A percentile compares a stretch with the other conserved stretches of the same genome.
phyloP scores from a whole-genome alignment of 2,329 filamentous ascomycete genomes.

The Sarocladiaceae sp. region DNA sequence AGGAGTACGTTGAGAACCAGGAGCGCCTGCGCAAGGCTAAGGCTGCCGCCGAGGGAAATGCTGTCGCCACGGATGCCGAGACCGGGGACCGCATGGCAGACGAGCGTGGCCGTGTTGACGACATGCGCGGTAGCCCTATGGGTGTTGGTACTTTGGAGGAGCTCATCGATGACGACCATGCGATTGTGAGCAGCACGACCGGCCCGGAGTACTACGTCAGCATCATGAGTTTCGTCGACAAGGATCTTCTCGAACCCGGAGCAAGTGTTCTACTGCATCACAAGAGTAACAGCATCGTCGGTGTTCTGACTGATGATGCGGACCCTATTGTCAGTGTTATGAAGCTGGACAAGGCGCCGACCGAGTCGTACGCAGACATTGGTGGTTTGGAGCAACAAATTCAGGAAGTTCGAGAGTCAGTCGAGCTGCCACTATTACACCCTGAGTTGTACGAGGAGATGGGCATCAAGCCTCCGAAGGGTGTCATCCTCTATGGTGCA shows the following conservation, averaged over 20 bases:
- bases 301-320: slow-evolving; percentile 91
- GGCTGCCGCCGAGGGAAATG: slow-evolving; percentile 63
- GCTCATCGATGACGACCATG: slow-evolving; percentile 98
- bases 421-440: slow-evolving; percentile 89
- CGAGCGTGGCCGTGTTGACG: slow-evolving; percentile 89
- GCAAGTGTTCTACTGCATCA: slow-evolving; percentile 93
- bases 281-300: slow-evolving; percentile 96
- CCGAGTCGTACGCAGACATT: slow-evolving; percentile 97
- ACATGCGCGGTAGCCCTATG: slow-evolving; percentile 98
- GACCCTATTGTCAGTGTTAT: slow-evolving; percentile 96
- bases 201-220: slow-evolving; percentile 98
- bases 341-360: slow-evolving; percentile 98
- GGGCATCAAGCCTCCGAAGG: slow-evolving; percentile 99
- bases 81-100: slow-evolving; percentile 77
- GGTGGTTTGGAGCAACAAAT: slow-evolving; percentile 93
- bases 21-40: slow-evolving; percentile 92
- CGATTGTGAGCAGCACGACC: slow-evolving; percentile 95
- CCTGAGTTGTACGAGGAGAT: slow-evolving; percentile 99
- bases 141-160: slow-evolving; percentile 96
- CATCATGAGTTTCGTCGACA: slow-evolving; percentile 99
- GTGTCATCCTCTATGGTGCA: slow-evolving; percentile 96
- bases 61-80: slow-evolving; percentile 61
- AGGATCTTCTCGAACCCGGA: slow-evolving; percentile 92
- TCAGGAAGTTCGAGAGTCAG: slow-evolving; percentile 94
- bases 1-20: slow-evolving; percentile 99